These are phyloP conservation scores for Amphibolis antarctica DNA, from an alignment of 106 monocot genomes.

Conservation along the genomic window DNA sequence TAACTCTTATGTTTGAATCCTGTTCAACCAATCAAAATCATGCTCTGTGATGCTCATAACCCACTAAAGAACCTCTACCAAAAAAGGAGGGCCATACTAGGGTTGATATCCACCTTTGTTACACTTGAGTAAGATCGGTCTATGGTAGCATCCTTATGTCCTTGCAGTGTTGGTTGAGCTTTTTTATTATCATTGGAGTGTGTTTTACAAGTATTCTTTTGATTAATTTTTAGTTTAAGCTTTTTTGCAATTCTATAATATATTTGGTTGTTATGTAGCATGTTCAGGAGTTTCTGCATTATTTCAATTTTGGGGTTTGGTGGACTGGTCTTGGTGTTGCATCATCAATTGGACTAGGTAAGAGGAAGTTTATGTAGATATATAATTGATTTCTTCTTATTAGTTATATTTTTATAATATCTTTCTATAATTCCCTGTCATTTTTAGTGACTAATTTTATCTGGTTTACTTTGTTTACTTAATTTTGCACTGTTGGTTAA, in stretches of 20 bases:
- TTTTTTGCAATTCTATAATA: no score
- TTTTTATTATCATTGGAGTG: background rate
- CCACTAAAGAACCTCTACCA: no score
- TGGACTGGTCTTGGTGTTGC: conserved; percentile 32
- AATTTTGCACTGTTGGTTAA: no score
- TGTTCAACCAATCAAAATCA: no score
- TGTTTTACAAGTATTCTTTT: background rate
- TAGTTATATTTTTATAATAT: background rate
- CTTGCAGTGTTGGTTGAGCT: background rate
- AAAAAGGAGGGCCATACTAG: no score
- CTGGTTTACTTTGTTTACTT: background rate
- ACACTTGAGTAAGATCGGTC: no score
- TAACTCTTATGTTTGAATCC: no score
- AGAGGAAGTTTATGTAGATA: background rate
- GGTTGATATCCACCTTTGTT: no score
- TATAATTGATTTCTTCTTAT: background rate
- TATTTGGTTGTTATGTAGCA: conserved; percentile 22
- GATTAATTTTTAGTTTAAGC: background rate
- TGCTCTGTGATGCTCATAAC: no score
- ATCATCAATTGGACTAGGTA: conserved; percentile 17
- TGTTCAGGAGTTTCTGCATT: conserved; percentile 16
- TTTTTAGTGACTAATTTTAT: background rate
- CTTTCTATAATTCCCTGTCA: background rate
- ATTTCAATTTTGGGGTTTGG: conserved; percentile 24
- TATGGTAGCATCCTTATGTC: background rate